phyloP scores from a whole-genome alignment of 2,329 filamentous ascomycete species.

The Xylariales sp. region DNA sequence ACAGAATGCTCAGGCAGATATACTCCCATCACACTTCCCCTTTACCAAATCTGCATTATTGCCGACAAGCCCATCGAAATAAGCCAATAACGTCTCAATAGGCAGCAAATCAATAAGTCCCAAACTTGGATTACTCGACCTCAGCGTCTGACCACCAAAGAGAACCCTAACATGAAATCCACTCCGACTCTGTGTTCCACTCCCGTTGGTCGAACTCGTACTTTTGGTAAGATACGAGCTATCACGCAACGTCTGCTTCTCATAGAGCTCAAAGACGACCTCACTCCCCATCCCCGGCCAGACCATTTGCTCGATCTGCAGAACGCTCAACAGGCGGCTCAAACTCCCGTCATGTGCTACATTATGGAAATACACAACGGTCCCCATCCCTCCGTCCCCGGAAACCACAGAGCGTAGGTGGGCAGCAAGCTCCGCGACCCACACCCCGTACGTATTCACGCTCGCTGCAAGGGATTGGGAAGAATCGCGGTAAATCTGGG shows the following conservation, averaged over 20 bases:
- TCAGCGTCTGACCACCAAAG: slow-evolving; percentile 63
- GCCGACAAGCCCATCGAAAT: slow-evolving; percentile 69
- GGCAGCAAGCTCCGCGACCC: slow-evolving; percentile 64
- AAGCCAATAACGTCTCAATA: slow-evolving; percentile 57
- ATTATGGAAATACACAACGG: slow-evolving; percentile 63
- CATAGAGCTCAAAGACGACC: slow-evolving; percentile 71
- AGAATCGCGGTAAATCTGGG: slow-evolving; percentile 68
- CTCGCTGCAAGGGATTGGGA: slow-evolving; percentile 58
- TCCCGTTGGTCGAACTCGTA: slow-evolving; percentile 7
- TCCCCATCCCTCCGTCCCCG: slow-evolving; percentile 25
- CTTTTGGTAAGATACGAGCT: slow-evolving; percentile 9
- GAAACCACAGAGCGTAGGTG: slow-evolving; percentile 55
- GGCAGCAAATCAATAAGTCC: slow-evolving; percentile 68
- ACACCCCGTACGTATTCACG: slow-evolving; percentile 63
- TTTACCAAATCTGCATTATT: slow-evolving; percentile 38
- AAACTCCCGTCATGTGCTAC: slow-evolving; percentile 76
- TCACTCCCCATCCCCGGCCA: slow-evolving; percentile 83
- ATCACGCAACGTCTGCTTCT: slow-evolving; percentile 27
- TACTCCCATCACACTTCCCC: slow-evolving; percentile 25
- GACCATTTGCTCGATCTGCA: slow-evolving; percentile 72
- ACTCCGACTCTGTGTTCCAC: slow-evolving; percentile 12
- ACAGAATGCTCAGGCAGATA: no score
- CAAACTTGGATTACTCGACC: slow-evolving; percentile 64
- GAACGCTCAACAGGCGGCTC: slow-evolving; percentile 59
- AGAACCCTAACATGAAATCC: slow-evolving; percentile 59